These are phyloP conservation scores for Collybia mongolica DNA, from an alignment of 768 basidiomycete genomes.

Conservation along the genomic window DNA sequence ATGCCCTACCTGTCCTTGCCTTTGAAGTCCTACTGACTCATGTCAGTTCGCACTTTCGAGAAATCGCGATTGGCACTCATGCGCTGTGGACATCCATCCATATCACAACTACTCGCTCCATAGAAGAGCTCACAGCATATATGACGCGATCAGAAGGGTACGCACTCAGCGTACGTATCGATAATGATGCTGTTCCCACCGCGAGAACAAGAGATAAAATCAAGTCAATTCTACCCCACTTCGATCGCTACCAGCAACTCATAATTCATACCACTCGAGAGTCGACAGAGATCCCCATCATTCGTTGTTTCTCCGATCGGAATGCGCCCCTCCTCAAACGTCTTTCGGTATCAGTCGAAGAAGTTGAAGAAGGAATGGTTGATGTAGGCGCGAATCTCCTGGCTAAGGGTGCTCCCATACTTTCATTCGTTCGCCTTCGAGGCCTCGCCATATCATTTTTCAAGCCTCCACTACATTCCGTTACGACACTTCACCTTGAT, in stretches of 20 bases:
- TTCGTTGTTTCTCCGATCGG: conserved; percentile 26
- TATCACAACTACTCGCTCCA: conserved; percentile 17
- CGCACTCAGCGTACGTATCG: conserved; percentile 30
- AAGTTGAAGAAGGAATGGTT: conserved; percentile 20
- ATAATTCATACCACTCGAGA: conserved; percentile 27
- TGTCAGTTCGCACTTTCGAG: conserved; percentile 36
- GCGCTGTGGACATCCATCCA: conserved; percentile 40
- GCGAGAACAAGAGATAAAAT: conserved; percentile 21
- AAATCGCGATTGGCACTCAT: conserved; percentile 33
- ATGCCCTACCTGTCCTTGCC: conserved; percentile 7
- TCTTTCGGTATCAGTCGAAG: conserved; percentile 36
- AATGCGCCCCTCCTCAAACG: conserved; percentile 32
- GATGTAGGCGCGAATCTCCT: conserved; percentile 23
- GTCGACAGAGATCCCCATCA: conserved; percentile 19
- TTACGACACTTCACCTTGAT: conserved; percentile 45
- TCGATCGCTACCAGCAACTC: conserved; percentile 35
- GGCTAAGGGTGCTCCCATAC: conserved; percentile 22
- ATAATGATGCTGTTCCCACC: conserved; percentile 9
- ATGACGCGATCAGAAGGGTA: conserved; percentile 30
- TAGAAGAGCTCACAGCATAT: conserved; percentile 26
- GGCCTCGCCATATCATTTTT: conserved; percentile 42
- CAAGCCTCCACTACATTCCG: conserved; percentile 29
- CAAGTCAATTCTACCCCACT: conserved; percentile 27
- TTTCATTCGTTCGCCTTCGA: conserved; percentile 40
- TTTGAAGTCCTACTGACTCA: conserved; percentile 41